Evolutionary conservation across 2,329 filamentous ascomycete genomes (phyloP).

Genomic region (Colletotrichum agaves): DNA sequence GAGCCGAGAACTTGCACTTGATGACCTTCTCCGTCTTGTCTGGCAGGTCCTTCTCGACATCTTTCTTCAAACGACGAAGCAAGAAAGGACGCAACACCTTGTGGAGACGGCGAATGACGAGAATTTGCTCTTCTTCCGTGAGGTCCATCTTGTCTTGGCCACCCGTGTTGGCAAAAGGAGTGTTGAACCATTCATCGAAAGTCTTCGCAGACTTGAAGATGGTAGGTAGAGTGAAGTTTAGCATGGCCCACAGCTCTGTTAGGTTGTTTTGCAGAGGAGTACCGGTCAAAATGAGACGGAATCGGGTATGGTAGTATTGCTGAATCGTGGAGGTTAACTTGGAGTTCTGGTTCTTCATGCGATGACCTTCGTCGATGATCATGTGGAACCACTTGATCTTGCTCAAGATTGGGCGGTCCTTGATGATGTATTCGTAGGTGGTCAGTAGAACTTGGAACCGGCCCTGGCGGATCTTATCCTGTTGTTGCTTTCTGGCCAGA

Average conservation of each 20-base stretch:
- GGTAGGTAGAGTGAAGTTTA: conserved; percentile 97
- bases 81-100: conserved; percentile 98
- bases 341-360: conserved; percentile 98
- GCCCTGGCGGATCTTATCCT: conserved; percentile 93
- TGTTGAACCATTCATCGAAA: conserved; percentile 99
- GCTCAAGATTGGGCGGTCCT: conserved; percentile 92
- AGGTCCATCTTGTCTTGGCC: conserved; percentile 99
- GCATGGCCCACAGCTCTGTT: conserved; percentile 94
- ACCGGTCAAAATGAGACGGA: conserved; percentile 95
- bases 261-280: conserved; percentile 98
- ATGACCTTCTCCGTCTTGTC: conserved; percentile 99
- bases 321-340: conserved; percentile 96
- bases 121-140: conserved; percentile 98
- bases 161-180: conserved; percentile 97
- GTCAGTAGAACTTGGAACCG: conserved; percentile 96
- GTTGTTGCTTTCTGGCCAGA: conserved; percentile 85
- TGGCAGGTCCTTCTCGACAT: conserved; percentile 97
- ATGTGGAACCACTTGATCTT: conserved; percentile 99
- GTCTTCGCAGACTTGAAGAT: conserved; percentile 99
- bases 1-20: conserved; percentile 97
- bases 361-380: conserved; percentile 99
- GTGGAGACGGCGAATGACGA: conserved; percentile 97
- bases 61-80: conserved; percentile 97
- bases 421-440: conserved; percentile 99
- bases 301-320: conserved; percentile 93